phyloP scores from a whole-genome alignment of 208 protist species.

The Leishmania arabica region DNA sequence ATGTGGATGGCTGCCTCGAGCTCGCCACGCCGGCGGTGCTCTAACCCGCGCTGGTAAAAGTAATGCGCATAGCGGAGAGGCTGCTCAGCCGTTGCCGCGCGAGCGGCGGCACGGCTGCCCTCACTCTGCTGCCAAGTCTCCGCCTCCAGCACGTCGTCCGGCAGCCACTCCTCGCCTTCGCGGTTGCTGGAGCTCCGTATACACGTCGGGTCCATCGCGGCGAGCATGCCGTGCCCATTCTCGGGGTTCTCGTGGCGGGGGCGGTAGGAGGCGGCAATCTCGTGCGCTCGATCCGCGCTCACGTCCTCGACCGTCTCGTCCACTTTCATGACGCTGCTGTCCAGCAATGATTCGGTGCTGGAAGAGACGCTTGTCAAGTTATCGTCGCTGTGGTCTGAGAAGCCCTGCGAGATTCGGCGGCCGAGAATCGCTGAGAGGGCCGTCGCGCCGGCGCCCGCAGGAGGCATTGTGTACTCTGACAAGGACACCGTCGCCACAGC shows the following conservation, averaged over 20 bases:
- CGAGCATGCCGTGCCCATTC: constrained; percentile 7
- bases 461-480: constrained; percentile 15
- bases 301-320: background rate
- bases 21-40: constrained; percentile 66
- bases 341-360: constrained; percentile 17
- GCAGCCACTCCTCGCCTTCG: background rate
- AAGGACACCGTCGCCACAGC: constrained; percentile 8
- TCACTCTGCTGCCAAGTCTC: background rate
- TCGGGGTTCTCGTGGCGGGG: constrained; percentile 10
- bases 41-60: constrained; percentile 77
- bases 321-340: background rate
- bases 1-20: constrained; percentile 68
- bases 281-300: background rate
- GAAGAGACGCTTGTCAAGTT: constrained; percentile 25
- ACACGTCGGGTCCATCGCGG: constrained; percentile 27
- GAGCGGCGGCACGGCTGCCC: background rate
- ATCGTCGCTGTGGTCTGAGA: background rate
- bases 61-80: constrained; percentile 31
- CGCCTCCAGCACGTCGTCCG: constrained; percentile 2
- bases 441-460: background rate
- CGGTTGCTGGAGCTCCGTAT: constrained; percentile 10
- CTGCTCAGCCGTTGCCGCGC: background rate
- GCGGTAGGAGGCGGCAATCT: background rate
- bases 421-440: background rate
- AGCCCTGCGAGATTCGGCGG: background rate